Conservation (phyloP, 768 basidiomycete species). For the Nidula microcarpa region DNA sequence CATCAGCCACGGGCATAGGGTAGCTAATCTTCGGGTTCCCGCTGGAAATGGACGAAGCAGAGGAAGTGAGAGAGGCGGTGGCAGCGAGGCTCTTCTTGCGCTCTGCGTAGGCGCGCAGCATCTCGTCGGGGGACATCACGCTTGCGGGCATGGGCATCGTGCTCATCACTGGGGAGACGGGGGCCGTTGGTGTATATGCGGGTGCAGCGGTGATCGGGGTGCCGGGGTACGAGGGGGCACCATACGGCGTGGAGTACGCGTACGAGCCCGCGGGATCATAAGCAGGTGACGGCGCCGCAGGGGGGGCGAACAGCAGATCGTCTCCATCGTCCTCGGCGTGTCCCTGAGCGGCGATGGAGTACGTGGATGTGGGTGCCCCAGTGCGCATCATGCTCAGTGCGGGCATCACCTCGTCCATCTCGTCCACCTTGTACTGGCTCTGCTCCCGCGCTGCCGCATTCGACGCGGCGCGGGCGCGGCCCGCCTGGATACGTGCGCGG, state of each 20-base stretch:
- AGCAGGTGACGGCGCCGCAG: constrained; percentile 16
- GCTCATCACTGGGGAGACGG: constrained; percentile 24
- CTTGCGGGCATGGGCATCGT: constrained; percentile 27
- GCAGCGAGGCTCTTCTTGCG: constrained; percentile 13
- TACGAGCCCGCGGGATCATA: constrained; percentile 7
- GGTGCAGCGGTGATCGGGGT: not conserved
- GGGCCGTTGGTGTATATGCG: constrained; percentile 4
- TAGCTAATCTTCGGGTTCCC: constrained; percentile 13
- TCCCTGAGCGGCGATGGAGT: not conserved
- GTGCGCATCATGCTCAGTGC: constrained; percentile 80
- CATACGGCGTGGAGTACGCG: constrained; percentile 1
- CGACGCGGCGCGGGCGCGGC: constrained; percentile 6
- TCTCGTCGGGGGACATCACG: constrained; percentile 65
- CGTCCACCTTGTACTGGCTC: constrained; percentile 7
- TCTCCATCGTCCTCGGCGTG: constrained; percentile 14
- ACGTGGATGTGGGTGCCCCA: constrained; percentile 28
- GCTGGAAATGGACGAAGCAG: not conserved
- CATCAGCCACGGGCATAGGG: constrained; percentile 16
- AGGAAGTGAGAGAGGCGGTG: constrained; percentile 1
- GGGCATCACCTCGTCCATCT: constrained; percentile 59
- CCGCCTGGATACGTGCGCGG: constrained; percentile 41
- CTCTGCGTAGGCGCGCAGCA: constrained; percentile 73
- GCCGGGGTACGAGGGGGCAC: not conserved
- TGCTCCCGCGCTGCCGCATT: constrained; percentile 19
- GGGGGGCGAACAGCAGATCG: constrained; percentile 44